Conservation (phyloP, 1,284 basidiomycete genomes). For the Cerioporus squamosus region DNA sequence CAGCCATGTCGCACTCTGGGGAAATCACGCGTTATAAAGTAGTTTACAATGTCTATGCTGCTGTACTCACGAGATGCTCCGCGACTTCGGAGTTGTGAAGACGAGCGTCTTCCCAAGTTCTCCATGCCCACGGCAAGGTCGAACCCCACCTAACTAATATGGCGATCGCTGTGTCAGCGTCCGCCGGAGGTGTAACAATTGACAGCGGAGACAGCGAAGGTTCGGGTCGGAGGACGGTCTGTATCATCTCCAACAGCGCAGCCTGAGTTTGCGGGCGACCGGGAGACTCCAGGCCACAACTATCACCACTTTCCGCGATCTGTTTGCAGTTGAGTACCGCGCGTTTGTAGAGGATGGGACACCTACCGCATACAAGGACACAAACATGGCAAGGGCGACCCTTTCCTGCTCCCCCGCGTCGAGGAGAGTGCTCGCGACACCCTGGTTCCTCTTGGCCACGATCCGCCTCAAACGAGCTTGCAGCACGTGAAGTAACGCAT, state of each 20-base stretch:
- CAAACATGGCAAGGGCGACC: slow-evolving; percentile 51
- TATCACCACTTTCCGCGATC: slow-evolving; percentile 23
- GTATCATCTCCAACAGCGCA: slow-evolving; percentile 49
- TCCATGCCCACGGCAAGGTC: slow-evolving; percentile 65
- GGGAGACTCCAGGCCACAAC: not conserved
- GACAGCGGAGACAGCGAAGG: slow-evolving; percentile 15
- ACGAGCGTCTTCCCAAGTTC: slow-evolving; percentile 59
- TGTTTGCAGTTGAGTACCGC: slow-evolving; percentile 8
- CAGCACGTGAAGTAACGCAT: slow-evolving; percentile 1
- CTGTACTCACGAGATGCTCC: slow-evolving; percentile 49
- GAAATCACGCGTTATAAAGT: too few species aligned
- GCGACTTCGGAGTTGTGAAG: slow-evolving; percentile 52
- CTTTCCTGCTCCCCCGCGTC: slow-evolving; percentile 37
- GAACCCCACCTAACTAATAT: slow-evolving; percentile 58
- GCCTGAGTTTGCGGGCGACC: slow-evolving; percentile 54
- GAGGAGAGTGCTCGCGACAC: not conserved
- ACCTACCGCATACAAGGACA: slow-evolving; percentile 60
- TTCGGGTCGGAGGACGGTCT: slow-evolving; percentile 40
- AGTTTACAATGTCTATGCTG: too few species aligned
- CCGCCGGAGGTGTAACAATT: slow-evolving; percentile 30
- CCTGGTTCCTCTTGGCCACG: not conserved
- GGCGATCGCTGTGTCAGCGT: slow-evolving; percentile 47
- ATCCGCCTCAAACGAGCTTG: slow-evolving; percentile 2
- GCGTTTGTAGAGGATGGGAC: not conserved
- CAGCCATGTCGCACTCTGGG: slow-evolving; percentile 58